Evolutionary conservation across 169 alveolate species (phyloP).

Genomic region (Plasmodium inui): DNA sequence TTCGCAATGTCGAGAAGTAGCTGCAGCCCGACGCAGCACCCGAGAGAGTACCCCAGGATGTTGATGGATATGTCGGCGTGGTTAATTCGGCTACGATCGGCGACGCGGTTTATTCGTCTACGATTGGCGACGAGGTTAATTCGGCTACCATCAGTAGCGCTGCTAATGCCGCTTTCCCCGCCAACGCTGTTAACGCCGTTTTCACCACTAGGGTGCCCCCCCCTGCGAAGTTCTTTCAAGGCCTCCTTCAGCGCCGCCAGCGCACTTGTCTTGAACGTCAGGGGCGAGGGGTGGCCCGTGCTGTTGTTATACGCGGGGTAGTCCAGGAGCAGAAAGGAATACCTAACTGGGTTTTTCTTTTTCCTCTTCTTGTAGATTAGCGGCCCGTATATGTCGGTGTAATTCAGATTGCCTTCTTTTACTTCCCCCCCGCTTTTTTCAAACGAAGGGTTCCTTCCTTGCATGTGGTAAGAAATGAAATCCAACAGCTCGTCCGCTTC

Average conservation of each 20-base stretch:
- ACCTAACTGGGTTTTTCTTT: constrained; percentile 14
- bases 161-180: neutral
- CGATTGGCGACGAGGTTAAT: neutral
- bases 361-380: constrained; percentile 22
- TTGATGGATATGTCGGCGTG: constrained; percentile 7
- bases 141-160: neutral
- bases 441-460: constrained; percentile 73
- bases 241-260: constrained; percentile 66
- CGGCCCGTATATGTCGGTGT: constrained; percentile 70
- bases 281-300: constrained; percentile 74
- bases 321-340: constrained; percentile 58
- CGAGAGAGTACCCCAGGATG: constrained; percentile 55
- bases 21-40: constrained; percentile 59
- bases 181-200: neutral
- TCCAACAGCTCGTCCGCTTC: constrained; percentile 49
- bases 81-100: neutral
- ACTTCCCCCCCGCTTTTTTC: constrained; percentile 21
- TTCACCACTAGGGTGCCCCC: neutral
- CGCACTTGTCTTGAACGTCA: constrained; percentile 71
- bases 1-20: constrained; percentile 59
- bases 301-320: constrained; percentile 69
- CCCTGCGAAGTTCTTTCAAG: constrained; percentile 29
- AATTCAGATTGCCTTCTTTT: constrained; percentile 33
- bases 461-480: constrained; percentile 73
- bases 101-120: neutral